Evolutionary conservation across 331 rosid species (phyloP).

Genomic region (Rosa hybrid): DNA sequence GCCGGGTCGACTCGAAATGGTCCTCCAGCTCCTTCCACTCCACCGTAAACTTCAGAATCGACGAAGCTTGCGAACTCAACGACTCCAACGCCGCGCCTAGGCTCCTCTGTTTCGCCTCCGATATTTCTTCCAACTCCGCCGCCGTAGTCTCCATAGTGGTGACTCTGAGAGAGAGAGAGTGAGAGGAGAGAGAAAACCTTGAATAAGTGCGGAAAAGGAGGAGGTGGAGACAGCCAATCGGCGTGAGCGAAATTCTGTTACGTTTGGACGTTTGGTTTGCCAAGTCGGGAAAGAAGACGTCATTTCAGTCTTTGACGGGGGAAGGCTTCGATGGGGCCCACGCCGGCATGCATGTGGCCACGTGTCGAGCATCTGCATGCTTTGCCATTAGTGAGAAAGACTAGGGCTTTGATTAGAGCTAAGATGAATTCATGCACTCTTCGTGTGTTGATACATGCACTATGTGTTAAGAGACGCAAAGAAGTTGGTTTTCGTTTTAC

Average conservation of each 20-base stretch:
- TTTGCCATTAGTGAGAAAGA: neutral
- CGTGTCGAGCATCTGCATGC: neutral
- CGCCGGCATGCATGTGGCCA: neutral
- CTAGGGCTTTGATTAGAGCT: too few species aligned
- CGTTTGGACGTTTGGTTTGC: neutral
- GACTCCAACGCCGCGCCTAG: slow-evolving; percentile 15
- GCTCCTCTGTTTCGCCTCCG: slow-evolving; percentile 33
- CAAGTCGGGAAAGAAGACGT: neutral
- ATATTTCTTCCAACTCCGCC: neutral
- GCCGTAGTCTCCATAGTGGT: neutral
- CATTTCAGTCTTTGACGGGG: neutral
- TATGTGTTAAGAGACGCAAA: too few species aligned
- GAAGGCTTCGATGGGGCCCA: neutral
- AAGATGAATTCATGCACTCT: neutral
- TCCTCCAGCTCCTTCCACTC: slow-evolving; percentile 45
- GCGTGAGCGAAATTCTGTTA: neutral
- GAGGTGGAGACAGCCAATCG: neutral
- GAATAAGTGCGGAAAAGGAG: too few species aligned
- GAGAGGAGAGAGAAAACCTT: neutral
- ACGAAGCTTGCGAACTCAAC: neutral
- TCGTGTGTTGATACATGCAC: neutral
- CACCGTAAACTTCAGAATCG: neutral
- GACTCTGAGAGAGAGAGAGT: neutral
- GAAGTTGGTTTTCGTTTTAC: too few species aligned
- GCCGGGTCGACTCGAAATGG: slow-evolving; percentile 29